These are phyloP conservation scores for Pythium chondricola DNA, from an alignment of 352 stramenopile genomes.

Conservation along the genomic window DNA sequence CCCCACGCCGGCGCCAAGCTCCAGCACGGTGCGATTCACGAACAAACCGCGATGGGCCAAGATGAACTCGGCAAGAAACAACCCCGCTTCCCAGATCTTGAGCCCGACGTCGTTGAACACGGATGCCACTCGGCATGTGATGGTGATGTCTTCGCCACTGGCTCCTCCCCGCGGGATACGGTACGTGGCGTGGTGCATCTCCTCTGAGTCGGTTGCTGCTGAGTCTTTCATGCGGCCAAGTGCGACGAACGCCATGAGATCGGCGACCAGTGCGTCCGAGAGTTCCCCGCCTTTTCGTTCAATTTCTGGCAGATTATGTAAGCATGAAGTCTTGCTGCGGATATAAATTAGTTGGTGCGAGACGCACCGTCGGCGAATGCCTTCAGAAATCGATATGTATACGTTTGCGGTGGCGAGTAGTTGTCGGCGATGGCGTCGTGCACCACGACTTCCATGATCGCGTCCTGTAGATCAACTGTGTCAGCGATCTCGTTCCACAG, in stretches of 20 bases:
- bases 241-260: constrained; percentile 55
- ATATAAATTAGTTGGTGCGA: background rate
- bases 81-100: constrained; percentile 78
- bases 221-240: constrained; percentile 25
- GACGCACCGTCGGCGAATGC: constrained; percentile 44
- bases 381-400: constrained; percentile 72
- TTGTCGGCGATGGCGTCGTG: constrained; percentile 48
- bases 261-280: constrained; percentile 43
- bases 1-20: constrained; percentile 67
- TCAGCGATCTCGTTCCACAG: too few relatives aligned
- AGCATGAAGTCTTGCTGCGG: background rate
- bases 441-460: constrained; percentile 44
- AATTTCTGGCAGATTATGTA: constrained; percentile 30
- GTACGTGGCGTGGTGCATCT: constrained; percentile 75
- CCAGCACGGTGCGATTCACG: constrained; percentile 40
- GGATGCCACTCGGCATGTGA: constrained; percentile 72
- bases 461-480: constrained; percentile 25
- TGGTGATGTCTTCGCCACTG: constrained; percentile 14
- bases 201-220: constrained; percentile 29
- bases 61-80: constrained; percentile 69
- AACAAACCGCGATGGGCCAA: constrained; percentile 52
- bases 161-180: constrained; percentile 18
- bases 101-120: constrained; percentile 81
- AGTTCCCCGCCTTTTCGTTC: constrained; percentile 34
- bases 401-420: constrained; percentile 53